Conservation (phyloP, 2,329 filamentous ascomycete species). For the Hysterium pulicare region DNA sequence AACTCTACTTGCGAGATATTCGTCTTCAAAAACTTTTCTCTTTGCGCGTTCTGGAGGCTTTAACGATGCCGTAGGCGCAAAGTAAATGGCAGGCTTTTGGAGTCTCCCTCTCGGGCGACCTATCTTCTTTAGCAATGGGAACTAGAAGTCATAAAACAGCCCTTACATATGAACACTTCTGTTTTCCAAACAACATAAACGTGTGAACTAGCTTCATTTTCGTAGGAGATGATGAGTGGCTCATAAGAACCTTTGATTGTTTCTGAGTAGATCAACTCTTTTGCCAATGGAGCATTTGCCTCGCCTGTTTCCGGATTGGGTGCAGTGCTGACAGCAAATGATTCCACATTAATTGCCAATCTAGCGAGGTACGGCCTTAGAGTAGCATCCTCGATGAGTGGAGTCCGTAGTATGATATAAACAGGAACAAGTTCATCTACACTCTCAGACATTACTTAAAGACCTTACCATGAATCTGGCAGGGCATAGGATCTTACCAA, state of each 20-base stretch:
- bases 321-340: conserved; percentile 56
- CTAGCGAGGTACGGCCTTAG: conserved; percentile 60
- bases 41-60: conserved; percentile 50
- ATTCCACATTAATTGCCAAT: conserved; percentile 65
- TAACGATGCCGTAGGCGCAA: conserved; percentile 55
- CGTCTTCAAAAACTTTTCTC: conserved; percentile 47
- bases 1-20: conserved; percentile 67
- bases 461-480: conserved; percentile 38
- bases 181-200: conserved; percentile 40
- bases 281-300: conserved; percentile 27
- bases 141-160: background rate
- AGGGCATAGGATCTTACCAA: conserved; percentile 55
- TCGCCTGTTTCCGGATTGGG: conserved; percentile 42
- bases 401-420: conserved; percentile 65
- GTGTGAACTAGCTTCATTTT: conserved; percentile 19
- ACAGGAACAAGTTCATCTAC: conserved; percentile 71
- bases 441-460: conserved; percentile 52
- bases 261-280: conserved; percentile 59
- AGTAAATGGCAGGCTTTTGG: conserved; percentile 63
- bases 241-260: conserved; percentile 31
- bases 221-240: conserved; percentile 28
- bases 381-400: conserved; percentile 54
- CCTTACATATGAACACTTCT: conserved; percentile 33
- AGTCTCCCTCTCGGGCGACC: conserved; percentile 56
- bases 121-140: conserved; percentile 14